Evolutionary conservation across 768 basidiomycete genomes (phyloP).

Genomic region (Russula sp.): DNA sequence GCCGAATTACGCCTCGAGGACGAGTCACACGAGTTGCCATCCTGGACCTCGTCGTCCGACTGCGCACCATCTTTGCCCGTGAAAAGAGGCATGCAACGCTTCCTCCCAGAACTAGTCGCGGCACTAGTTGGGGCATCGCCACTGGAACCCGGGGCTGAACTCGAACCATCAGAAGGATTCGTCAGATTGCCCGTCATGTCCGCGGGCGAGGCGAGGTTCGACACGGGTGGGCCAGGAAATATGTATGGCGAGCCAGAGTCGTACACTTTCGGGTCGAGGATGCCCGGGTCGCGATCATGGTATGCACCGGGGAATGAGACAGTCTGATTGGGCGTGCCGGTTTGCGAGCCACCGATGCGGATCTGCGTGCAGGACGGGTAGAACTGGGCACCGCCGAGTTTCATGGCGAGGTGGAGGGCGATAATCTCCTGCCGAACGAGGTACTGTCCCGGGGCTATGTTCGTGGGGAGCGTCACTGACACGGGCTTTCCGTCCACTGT

Average conservation of each 20-base stretch:
- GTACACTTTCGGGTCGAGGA: slow-evolving; percentile 42
- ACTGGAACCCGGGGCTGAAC: not conserved
- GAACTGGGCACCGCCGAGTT: slow-evolving; percentile 63
- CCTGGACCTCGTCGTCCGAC: not conserved
- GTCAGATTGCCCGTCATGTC: not conserved
- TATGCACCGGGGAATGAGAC: slow-evolving; percentile 71
- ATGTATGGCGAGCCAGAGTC: not conserved
- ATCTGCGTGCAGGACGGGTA: slow-evolving; percentile 63
- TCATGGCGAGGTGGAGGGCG: slow-evolving; percentile 57
- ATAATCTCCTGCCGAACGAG: slow-evolving; percentile 76
- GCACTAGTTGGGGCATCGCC: not conserved
- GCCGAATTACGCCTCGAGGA: not conserved
- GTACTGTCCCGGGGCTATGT: slow-evolving; percentile 61
- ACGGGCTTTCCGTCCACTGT: slow-evolving; percentile 25
- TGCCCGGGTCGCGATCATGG: slow-evolving; percentile 59
- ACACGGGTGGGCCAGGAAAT: slow-evolving; percentile 20
- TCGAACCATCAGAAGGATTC: not conserved
- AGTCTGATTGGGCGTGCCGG: slow-evolving; percentile 46
- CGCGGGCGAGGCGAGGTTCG: slow-evolving; percentile 18
- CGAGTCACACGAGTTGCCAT: not conserved
- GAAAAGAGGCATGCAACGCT: not conserved
- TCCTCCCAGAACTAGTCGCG: too few relatives aligned
- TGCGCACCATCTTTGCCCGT: not conserved
- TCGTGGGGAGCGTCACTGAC: slow-evolving; percentile 31
- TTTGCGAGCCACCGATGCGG: slow-evolving; percentile 45